Conservation (phyloP, 371 early-diverging fungal genomes). For the Zychaea mexicana region DNA sequence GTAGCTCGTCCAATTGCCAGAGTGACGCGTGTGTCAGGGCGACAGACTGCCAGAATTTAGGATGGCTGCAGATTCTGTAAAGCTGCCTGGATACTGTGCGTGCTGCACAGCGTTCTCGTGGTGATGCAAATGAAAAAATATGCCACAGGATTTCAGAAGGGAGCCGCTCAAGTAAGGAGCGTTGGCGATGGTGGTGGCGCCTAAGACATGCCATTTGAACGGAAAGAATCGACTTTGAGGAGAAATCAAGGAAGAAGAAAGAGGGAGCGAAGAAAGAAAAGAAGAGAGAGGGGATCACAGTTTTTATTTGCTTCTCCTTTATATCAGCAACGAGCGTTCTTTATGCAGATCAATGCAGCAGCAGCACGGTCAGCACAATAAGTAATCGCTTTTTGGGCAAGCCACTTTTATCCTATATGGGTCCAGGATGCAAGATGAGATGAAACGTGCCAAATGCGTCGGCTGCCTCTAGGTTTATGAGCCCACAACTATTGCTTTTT, state of each 20-base stretch:
- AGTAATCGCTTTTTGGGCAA: too few species aligned
- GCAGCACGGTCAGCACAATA: too few species aligned
- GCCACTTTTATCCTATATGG: too few species aligned
- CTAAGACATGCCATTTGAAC: neutral
- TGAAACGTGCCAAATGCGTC: too few species aligned
- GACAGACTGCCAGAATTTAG: slow-evolving; percentile 9
- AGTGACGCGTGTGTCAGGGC: neutral
- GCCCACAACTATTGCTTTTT: too few species aligned
- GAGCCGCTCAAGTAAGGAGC: slow-evolving; percentile 2
- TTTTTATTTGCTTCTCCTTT: too few species aligned
- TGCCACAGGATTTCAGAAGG: slow-evolving; percentile 16
- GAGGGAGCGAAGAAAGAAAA: neutral
- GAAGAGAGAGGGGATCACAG: neutral
- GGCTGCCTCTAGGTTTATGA: too few species aligned
- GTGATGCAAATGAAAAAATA: slow-evolving; percentile 9
- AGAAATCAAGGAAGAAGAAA: neutral
- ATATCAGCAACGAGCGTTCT: too few species aligned
- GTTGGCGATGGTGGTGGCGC: neutral
- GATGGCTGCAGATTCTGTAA: slow-evolving; percentile 5
- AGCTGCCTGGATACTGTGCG: slow-evolving; percentile 6
- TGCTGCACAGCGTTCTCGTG: slow-evolving; percentile 1
- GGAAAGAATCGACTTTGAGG: neutral
- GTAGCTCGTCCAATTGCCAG: slow-evolving; percentile 26
- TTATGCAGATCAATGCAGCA: too few species aligned
- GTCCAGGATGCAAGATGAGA: too few species aligned